Percentiles rank a stretch among this genome's conserved stretches.
These are phyloP conservation scores for Chalciporus sp. DNA, from an alignment of 1,284 basidiomycete genomes.

Conservation along the genomic window DNA sequence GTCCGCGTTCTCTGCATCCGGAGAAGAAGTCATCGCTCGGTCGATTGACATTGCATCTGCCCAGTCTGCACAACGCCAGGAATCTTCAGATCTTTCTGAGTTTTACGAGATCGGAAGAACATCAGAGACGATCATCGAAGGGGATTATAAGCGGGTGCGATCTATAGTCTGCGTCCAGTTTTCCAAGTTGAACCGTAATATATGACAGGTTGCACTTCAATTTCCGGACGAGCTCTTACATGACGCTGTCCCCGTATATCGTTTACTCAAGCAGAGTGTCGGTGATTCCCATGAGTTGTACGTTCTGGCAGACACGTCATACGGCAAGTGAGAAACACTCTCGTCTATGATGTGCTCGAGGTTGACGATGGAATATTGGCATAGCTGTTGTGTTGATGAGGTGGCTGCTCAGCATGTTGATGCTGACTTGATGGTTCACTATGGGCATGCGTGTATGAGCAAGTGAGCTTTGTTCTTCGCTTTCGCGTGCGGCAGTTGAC, in stretches of 20 bases:
- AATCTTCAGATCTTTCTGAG: slow-evolving; percentile 45
- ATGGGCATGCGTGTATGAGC: slow-evolving; percentile 96
- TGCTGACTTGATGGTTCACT: slow-evolving; percentile 92
- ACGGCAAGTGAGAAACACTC: slow-evolving; percentile 73
- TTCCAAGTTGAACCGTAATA: slow-evolving; percentile 11
- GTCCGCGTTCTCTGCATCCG: slow-evolving; percentile 55
- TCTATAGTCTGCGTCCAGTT: not conserved
- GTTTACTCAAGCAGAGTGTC: slow-evolving; percentile 61
- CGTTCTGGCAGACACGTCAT: slow-evolving; percentile 95
- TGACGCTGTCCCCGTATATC: slow-evolving; percentile 88
- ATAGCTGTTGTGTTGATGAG: slow-evolving; percentile 95
- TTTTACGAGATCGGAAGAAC: slow-evolving; percentile 69
- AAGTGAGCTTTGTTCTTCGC: slow-evolving; percentile 50
- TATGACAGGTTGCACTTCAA: slow-evolving; percentile 82
- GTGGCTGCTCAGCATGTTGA: slow-evolving; percentile 94
- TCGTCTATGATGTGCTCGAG: not conserved
- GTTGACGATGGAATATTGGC: slow-evolving; percentile 4
- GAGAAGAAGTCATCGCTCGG: slow-evolving; percentile 60
- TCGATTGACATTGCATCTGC: slow-evolving; percentile 48
- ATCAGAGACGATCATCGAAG: slow-evolving; percentile 49
- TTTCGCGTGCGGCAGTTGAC: not conserved
- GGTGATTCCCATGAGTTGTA: slow-evolving; percentile 68
- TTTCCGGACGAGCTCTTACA: slow-evolving; percentile 94
- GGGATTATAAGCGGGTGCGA: slow-evolving; percentile 61
- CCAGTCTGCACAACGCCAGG: slow-evolving; percentile 38